phyloP scores from a whole-genome alignment of 768 basidiomycete species.

The Rhodotorula babjevae region DNA sequence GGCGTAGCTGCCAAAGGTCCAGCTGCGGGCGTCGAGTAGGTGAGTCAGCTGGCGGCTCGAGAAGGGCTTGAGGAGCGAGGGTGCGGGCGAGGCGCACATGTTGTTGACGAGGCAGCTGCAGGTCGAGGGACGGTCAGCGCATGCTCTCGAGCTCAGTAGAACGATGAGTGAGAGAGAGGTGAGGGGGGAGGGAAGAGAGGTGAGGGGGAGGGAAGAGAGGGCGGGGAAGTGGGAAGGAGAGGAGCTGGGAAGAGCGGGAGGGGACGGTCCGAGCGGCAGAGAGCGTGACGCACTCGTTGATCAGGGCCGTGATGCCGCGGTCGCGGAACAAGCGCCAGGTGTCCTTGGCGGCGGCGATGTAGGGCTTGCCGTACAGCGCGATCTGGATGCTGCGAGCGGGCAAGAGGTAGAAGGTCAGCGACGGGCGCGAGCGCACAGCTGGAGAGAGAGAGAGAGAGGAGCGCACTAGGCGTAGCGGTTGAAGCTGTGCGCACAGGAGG shows the following conservation, averaged over 20 bases:
- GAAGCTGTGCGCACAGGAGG: background rate
- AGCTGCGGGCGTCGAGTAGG: constrained; percentile 16
- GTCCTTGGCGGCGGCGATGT: constrained; percentile 42
- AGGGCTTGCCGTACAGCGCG: constrained; percentile 39
- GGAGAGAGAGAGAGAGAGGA: too few relatives aligned
- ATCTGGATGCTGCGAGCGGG: constrained; percentile 7
- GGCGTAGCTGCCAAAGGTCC: constrained; percentile 34
- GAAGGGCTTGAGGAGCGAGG: background rate
- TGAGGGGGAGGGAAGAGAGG: too few relatives aligned
- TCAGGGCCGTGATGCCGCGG: constrained; percentile 41
- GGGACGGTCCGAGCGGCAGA: too few relatives aligned
- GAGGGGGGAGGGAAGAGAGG: too few relatives aligned
- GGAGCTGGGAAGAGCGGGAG: too few relatives aligned
- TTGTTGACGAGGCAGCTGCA: constrained; percentile 20
- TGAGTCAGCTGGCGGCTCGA: background rate
- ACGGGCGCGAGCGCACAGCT: too few relatives aligned
- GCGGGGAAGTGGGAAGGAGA: too few relatives aligned
- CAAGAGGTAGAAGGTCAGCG: too few relatives aligned
- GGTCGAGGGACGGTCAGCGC: background rate
- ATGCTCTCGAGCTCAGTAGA: background rate
- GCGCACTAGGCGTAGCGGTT: constrained; percentile 39
- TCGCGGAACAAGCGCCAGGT: constrained; percentile 42
- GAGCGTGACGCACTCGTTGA: constrained; percentile 37
- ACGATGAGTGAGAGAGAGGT: too few relatives aligned
- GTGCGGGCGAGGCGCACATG: background rate